Base-by-base conservation (phyloP, 345 rosid species). In the Odontarrhena argentea region DNA sequence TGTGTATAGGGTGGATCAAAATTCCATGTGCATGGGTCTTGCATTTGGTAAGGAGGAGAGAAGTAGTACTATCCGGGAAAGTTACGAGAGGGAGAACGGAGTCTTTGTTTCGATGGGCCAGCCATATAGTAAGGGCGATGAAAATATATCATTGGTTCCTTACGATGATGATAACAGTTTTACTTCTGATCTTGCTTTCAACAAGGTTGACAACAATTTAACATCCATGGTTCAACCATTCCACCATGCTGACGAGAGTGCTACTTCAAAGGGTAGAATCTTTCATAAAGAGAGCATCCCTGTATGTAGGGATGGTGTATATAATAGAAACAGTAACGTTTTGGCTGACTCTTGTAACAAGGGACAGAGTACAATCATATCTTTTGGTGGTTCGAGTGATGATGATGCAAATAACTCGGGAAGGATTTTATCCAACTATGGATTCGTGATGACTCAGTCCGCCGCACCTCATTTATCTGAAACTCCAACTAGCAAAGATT, bases 311-410 rank as follows among this genome's bases (percentile, higher is more conserved):
- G 81, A 79, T 54, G 48, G 57, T 28, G 79, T 74, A 51, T 74
- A 65, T 12, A 81, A 79, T 12, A 65, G 46, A 54, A 63, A 45
- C 49, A 74, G 32, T 69, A 32, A 76, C 43, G 67, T 79, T 8
- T 44, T 76, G 37, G 69, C 69, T 46, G 86, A 74, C 44, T 67
- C 79, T 46, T 78, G 55, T 81, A 60, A 68, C 44, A 82, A 85
- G 67, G 89, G 77, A 43, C 88, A 79, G 13, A 72, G 78, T 52
- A 76, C 61, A 57, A 63, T 83, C 66, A 76, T 85, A 58, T 87
- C 87, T 50, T 90, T 90, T 58, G 81, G 77, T 47, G 81, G 75
- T 48, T 81, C 81, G 50, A 78, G 60, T 30, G 83, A 76, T 41
- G 77, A 55, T 71, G 59, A 69, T 84, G 76, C 40, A 53, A 72